A percentile compares a stretch with the other conserved stretches of the same genome.
These are phyloP conservation scores for Tuber indicum DNA, from an alignment of 495 filamentous ascomycete genomes.

Conservation along the genomic window DNA sequence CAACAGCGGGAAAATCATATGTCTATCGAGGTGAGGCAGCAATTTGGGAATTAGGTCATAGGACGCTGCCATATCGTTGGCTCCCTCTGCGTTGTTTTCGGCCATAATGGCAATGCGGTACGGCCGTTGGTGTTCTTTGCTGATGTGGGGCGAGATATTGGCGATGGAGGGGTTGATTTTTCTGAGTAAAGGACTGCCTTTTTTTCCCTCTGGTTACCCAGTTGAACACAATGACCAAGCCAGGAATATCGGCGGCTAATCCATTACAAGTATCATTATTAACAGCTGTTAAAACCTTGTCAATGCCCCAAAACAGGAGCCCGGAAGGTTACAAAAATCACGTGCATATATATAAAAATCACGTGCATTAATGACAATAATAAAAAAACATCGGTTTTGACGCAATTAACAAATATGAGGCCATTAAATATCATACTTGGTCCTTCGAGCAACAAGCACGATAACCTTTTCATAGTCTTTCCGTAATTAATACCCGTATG, in stretches of 20 bases:
- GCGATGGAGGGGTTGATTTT: constrained; percentile 25
- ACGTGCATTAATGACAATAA: no score
- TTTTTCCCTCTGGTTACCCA: constrained; percentile 16
- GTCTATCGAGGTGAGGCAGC: constrained; percentile 86
- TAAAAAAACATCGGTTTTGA: no score
- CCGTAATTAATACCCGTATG: no score
- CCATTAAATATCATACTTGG: no score
- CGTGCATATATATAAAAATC: neutral
- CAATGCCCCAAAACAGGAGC: neutral
- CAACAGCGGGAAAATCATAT: constrained; percentile 88
- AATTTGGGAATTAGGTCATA: constrained; percentile 84
- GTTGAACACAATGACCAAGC: neutral
- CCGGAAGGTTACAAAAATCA: neutral
- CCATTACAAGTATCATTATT: neutral
- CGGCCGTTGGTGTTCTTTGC: constrained; percentile 46
- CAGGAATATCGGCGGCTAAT: neutral
- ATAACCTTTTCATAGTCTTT: no score
- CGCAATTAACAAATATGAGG: no score
- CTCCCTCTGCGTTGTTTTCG: constrained; percentile 49
- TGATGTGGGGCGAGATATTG: constrained; percentile 6
- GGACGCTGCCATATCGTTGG: constrained; percentile 52
- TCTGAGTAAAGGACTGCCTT: constrained; percentile 33
- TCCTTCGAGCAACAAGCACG: no score
- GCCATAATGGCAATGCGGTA: constrained; percentile 55
- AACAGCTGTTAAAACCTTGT: neutral